phyloP scores from a whole-genome alignment of 2,329 filamentous ascomycete genomes.

The Domatiomyces globalis region DNA sequence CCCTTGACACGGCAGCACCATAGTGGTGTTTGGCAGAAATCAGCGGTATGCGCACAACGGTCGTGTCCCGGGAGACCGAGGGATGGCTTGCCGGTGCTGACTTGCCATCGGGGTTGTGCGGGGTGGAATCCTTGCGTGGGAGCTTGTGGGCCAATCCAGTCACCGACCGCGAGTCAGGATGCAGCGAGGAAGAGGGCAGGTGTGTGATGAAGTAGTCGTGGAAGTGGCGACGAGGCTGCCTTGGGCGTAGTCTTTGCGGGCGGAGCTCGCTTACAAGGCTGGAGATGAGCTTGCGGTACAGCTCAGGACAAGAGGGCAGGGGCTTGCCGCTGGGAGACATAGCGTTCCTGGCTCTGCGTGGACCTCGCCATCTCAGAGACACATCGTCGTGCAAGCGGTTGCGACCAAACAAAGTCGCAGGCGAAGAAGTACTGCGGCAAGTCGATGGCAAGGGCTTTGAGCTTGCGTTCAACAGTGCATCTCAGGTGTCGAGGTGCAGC shows the following conservation, averaged over 20 bases:
- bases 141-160: constrained; percentile 66
- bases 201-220: constrained; percentile 98
- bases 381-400: neutral
- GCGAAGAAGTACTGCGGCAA: neutral
- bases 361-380: constrained; percentile 9
- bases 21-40: constrained; percentile 94
- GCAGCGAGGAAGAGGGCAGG: constrained; percentile 79
- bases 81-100: constrained; percentile 45
- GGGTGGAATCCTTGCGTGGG: constrained; percentile 68
- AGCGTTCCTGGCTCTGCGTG: constrained; percentile 6
- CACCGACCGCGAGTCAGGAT: constrained; percentile 61
- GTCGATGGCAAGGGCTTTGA: neutral
- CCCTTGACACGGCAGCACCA: constrained; percentile 63
- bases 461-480: neutral
- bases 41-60: constrained; percentile 86
- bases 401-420: neutral
- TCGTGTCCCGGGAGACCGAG: constrained; percentile 58
- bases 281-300: constrained; percentile 12
- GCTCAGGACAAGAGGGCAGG: constrained; percentile 8
- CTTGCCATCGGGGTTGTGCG: constrained; percentile 47
- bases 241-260: neutral
- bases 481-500: neutral
- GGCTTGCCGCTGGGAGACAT: constrained; percentile 14
- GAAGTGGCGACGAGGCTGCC: constrained; percentile 42
- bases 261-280: constrained; percentile 1